Evolutionary conservation across 2,329 filamentous ascomycete species (phyloP).

Genomic region (Chrysoporthe puriensis): DNA sequence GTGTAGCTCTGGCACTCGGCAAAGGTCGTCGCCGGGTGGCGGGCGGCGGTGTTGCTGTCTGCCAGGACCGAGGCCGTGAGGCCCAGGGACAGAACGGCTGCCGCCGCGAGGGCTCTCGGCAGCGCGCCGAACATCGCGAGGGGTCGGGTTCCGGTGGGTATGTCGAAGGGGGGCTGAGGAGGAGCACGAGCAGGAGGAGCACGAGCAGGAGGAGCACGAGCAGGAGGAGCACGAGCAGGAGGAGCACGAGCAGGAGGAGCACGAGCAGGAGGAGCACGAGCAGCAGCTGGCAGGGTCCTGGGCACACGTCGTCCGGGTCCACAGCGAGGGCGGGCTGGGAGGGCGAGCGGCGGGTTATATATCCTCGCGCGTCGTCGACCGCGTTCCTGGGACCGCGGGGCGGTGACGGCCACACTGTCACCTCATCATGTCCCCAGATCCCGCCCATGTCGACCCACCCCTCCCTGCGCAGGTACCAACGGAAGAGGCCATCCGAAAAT

Average conservation of each 20-base stretch:
- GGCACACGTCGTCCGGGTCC: too few relatives aligned
- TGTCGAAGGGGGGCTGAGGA: not conserved
- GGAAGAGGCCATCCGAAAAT: constrained; percentile 10
- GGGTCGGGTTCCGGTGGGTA: not conserved
- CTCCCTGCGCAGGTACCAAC: not conserved
- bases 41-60: constrained; percentile 21
- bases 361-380: not conserved
- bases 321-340: not conserved
- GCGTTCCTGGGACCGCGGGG: not conserved
- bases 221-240: not conserved
- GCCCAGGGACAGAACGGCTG: constrained; percentile 12
- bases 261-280: too few relatives aligned
- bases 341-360: not conserved
- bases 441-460: not conserved
- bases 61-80: constrained; percentile 25
- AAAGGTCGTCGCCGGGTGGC: constrained; percentile 36
- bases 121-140: constrained; percentile 19
- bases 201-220: not conserved
- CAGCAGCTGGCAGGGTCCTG: too few relatives aligned
- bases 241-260: not conserved
- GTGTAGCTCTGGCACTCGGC: constrained; percentile 40
- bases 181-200: not conserved
- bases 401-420: constrained; percentile 11
- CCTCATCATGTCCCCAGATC: constrained; percentile 8
- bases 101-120: constrained; percentile 25